Conservation (phyloP, 2,329 filamentous ascomycete genomes). For the Penicillium sp. region DNA sequence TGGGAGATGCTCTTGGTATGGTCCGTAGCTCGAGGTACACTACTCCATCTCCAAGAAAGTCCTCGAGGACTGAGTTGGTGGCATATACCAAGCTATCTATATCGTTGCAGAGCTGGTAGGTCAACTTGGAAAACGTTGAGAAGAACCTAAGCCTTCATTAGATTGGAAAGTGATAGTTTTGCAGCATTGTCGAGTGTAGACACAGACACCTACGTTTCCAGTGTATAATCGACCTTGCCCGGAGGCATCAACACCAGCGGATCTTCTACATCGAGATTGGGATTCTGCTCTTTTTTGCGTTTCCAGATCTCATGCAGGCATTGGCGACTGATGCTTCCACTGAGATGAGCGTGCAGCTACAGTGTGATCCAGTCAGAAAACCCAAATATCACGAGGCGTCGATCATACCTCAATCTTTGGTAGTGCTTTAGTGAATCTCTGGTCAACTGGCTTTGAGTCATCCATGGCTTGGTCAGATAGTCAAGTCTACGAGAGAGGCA, state of each 20-base stretch:
- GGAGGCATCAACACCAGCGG: conserved; percentile 67
- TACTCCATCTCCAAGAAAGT: conserved; percentile 70
- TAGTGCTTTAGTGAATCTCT: conserved; percentile 31
- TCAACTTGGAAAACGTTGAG: conserved; percentile 73
- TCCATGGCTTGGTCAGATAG: conserved; percentile 20
- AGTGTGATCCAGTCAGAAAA: conserved; percentile 6
- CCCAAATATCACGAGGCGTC: neutral
- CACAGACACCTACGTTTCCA: conserved; percentile 62
- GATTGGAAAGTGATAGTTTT: neutral
- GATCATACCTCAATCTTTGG: conserved; percentile 39
- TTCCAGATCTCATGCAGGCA: conserved; percentile 74
- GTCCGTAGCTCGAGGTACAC: conserved; percentile 77
- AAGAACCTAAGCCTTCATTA: conserved; percentile 61
- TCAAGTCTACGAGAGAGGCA: too few relatives aligned
- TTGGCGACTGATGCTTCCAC: conserved; percentile 70
- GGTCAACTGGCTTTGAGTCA: conserved; percentile 27
- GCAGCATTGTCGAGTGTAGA: neutral
- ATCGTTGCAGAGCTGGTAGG: conserved; percentile 71
- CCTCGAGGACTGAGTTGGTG: conserved; percentile 62
- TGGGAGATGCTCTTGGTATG: conserved; percentile 65
- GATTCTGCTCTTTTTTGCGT: conserved; percentile 52
- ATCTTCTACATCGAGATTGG: conserved; percentile 60
- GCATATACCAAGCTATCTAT: conserved; percentile 58
- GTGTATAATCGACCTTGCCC: conserved; percentile 68
- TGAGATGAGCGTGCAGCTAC: conserved; percentile 77